A percentile compares a stretch with the other conserved stretches of the same genome.
These are phyloP conservation scores for Paramecium primaurelia DNA, from an alignment of 73 alveolate genomes.

Conservation along the genomic window DNA sequence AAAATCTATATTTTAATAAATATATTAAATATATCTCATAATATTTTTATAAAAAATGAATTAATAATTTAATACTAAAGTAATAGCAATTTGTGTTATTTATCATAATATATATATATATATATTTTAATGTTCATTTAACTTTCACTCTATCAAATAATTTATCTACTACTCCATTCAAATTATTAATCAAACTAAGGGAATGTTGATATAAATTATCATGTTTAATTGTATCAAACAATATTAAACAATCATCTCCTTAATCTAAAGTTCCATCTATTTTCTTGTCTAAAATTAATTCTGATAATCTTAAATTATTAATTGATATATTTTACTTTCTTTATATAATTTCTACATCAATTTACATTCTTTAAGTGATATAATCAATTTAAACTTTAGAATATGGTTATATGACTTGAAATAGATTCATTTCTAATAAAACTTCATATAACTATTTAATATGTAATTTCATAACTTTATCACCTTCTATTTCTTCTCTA, in stretches of 20 bases:
- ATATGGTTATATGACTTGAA: constrained; percentile 88
- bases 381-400: constrained; percentile 87
- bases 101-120: not conserved
- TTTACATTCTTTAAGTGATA: constrained; percentile 66
- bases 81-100: too few species aligned
- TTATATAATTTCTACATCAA: constrained; percentile 45
- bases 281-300: constrained; percentile 89
- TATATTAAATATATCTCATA: too few species aligned
- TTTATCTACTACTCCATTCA: constrained; percentile 57
- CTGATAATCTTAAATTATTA: constrained; percentile 70
- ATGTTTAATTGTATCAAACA: constrained; percentile 73
- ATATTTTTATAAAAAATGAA: too few species aligned
- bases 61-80: too few species aligned
- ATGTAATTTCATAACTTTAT: constrained; percentile 74
- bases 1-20: too few species aligned
- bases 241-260: constrained; percentile 89
- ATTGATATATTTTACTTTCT: constrained; percentile 73
- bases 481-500: constrained; percentile 72
- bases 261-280: constrained; percentile 93
- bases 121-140: not conserved
- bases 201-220: constrained; percentile 58
- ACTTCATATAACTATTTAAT: constrained; percentile 77
- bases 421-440: constrained; percentile 86
- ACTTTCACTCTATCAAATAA: constrained; percentile 57
- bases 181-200: not conserved